Evolutionary conservation across 129 eudicot genomes (phyloP), one percentile per base, ranked within the genome.

Genomic region (Flaveria brownii): DNA sequence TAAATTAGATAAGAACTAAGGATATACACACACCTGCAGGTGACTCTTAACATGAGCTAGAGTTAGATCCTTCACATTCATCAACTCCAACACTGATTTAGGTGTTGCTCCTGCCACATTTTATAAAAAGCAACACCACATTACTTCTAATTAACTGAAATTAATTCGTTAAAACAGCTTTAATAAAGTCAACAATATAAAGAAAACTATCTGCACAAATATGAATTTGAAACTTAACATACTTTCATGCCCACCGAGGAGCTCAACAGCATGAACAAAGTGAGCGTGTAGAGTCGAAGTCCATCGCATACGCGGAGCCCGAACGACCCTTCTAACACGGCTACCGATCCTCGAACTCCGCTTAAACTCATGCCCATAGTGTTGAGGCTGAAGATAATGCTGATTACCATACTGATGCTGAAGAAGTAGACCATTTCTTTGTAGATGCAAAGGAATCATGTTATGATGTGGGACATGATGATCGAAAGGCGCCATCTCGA

Each of bases 21-120:
- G 2, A 1, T 26, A 26, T 39, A 63, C 17, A 22, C 74, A 62
- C 42, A 90, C 98, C 98, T 93, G 98, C 25, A 93, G 80, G 63
- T 93, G 98, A 78, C 96, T 90, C 85, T 93, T 93, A 68, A 93
- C 98, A 76, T 93, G 98, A 77, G 98, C 98, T 75, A 93, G 90
- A 71, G 98, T 93, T 70, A 93, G 92, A 88, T 93, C 98, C 73
- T 90, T 93, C 83, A 93, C 96, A 82, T 93, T 88, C 98, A 93
- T 93, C 76, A 93, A 68, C 89, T 93, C 98, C 20, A 93, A 76
- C 54, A 93, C 98, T 7, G 98, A 93, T 78, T 93, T 93, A 72
- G 98, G 98, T 10, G 98, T 93, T 73, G 98, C 98, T 82, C 98
- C 98, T 93, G 90, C 41, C 70, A 46, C 49, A 54, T 28, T 71